Base-by-base conservation (phyloP, 2,329 filamentous ascomycete species). In the Arthroderma sp. region DNA sequence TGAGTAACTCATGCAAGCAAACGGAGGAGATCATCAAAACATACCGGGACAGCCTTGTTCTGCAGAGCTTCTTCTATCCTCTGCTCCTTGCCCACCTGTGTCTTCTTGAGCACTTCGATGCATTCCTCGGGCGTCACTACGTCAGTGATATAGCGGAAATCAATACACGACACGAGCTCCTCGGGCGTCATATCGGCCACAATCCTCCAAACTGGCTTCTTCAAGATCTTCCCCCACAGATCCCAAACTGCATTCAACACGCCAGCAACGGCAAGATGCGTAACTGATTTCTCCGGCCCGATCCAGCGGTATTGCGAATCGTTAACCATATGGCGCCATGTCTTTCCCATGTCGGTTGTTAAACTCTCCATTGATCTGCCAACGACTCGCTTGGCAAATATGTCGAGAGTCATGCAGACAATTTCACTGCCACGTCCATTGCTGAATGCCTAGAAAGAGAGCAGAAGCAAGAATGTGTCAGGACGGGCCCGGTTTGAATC, bases 241-340 rank as follows among this genome's bases (percentile, higher is more conserved):
- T 94, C 87, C 87, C 87, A 94, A 56, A 94, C 72, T 10, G 86
- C 87, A 62, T 94, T 94, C 55, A 93, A 84, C 10, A 94, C 82
- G 36, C 86, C 84, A 30, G 85, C 86, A 7, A 94, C 78, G 1
- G 87, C 87, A 5, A 95, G 82, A 65, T 94, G 87, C 54, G 91
- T 93, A 37, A 94, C 87, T 48, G 87, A 86, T 67, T 94, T 94
- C 58, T 94, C 87, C 0, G 87, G 87, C 0, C 87, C 87, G 58
- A 94, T 91, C 87, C 88, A 94, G 46, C 87, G 83, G 44, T 94
- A 73, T 65, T 94, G 87, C 54, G 78, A 84, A 72, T 94, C 88
- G 51, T 82, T 82, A 55, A 94, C 86, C n/a, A 94, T 78, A 64
- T 93, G 79, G 29, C 87, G 78, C 87, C 87, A 94, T 40, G 87